Base-by-base conservation (phyloP, 768 basidiomycete genomes). In the Tephrocybe sp. region DNA sequence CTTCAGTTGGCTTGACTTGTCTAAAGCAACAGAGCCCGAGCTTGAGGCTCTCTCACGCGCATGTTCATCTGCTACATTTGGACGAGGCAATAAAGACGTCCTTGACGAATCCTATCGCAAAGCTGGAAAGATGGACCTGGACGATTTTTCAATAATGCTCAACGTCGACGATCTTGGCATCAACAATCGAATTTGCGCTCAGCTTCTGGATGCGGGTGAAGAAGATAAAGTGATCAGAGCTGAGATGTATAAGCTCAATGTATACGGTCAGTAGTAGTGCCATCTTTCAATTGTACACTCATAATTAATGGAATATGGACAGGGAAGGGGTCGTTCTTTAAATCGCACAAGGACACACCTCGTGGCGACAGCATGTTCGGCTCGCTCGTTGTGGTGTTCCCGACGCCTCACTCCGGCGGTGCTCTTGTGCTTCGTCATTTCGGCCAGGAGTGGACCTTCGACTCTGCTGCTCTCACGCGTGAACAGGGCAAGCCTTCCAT, bases 341-440 rank as follows among this genome's bases (percentile, higher is more conserved):
- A n/a, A n/a, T n/a, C n/a, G n/a, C n/a, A n/a, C n/a, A n/a, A n/a
- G n/a, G n/a, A n/a, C n/a, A n/a, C n/a, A n/a, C n/a, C n/a, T n/a
- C n/a, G n/a, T n/a, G n/a, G n/a, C n/a, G n/a, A 67, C 7, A 56
- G 58, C 23, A 79, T 80, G 72, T 74, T 83, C 37, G 80, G 1
- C n/a, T 80, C 80, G 1, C 68, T 84, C 9, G 73, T 81, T 0
- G 55, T 81, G 30, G 68, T 77, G 15, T 70, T 79, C 44, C 79
- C 79, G 9, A 74, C 73, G 67, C 56, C 54, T 0, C 66, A 74
- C 37, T 73, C 77, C 21, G 38, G n/a, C n/a, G n/a, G n/a, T n/a
- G n/a, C n/a, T n/a, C n/a, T n/a, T n/a, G n/a, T n/a, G n/a, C n/a
- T n/a, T n/a, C n/a, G n/a, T n/a, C n/a, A n/a, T n/a, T n/a, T n/a